Evolutionary conservation across 176 grass and related monocot genomes (phyloP).

Genomic region (Zizania latifolia): DNA sequence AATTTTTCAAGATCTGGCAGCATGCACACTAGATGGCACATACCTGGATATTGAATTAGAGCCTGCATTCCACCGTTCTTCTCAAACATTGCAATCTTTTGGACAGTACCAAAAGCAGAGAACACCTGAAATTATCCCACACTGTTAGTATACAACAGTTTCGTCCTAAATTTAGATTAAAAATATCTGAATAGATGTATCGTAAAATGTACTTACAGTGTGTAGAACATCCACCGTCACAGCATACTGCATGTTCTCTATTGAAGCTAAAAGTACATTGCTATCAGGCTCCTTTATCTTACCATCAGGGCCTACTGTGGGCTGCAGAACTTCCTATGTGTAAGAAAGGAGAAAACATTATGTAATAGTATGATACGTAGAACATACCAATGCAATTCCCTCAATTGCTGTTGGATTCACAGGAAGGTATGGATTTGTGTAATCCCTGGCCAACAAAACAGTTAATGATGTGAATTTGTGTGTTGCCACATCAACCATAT

Average conservation of each 20-base stretch:
- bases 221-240: constrained; percentile 93
- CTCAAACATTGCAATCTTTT: constrained; percentile 98
- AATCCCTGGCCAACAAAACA: constrained; percentile 64
- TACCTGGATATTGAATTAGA: constrained; percentile 92
- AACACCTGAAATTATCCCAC: constrained; percentile 71
- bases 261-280: constrained; percentile 89
- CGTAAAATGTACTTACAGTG: constrained; percentile 55
- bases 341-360: neutral
- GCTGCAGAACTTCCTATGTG: constrained; percentile 39
- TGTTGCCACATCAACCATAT: neutral
- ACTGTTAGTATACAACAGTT: neutral
- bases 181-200: neutral
- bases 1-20: neutral
- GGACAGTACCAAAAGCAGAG: constrained; percentile 84
- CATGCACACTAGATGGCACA: constrained; percentile 1
- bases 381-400: constrained; percentile 65
- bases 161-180: neutral
- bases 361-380: neutral
- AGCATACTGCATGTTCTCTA: constrained; percentile 95
- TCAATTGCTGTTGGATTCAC: constrained; percentile 90
- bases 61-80: constrained; percentile 95
- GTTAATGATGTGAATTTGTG: constrained; percentile 6
- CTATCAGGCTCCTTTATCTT: constrained; percentile 73
- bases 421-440: constrained; percentile 98
- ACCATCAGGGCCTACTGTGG: constrained; percentile 68